Base-by-base conservation (phyloP, 1,139 yeast species). In the Nematodospora anomalae region DNA sequence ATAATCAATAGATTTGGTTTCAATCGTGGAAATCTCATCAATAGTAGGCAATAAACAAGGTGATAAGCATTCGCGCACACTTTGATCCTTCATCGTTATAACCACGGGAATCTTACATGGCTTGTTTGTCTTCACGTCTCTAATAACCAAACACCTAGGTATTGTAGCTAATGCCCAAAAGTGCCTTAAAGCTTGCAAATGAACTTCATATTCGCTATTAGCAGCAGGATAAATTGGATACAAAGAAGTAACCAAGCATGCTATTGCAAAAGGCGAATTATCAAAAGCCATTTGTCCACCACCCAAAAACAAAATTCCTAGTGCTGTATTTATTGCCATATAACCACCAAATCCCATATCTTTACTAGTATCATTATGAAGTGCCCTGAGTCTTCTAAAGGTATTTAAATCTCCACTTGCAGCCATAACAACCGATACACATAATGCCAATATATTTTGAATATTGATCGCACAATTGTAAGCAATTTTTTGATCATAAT, bases 111-210 rank as follows among this genome's bases (percentile, higher is more conserved):
- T 67, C 35, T 74, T 69, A 55, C 47, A 64, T 1, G 86, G 78
- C 35, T 67, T 69, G 11, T 68, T 75, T 0, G 83, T 74, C 22
- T 71, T 76, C 11, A 82, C 81, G 53, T 90, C 90, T 40, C 92
- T 69, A 1, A 85, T 74, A 8, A 86, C 74, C 11, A 92, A 62
- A 56, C 97, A 89, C 40, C 97, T 65, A 1, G 86, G 83, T 47
- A 83, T 92, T 6, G 85, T 83, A 0, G 95, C 78, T 44, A 92
- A 63, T 0, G 90, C 85, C 97, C 98, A 94, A 46, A 94, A 83
- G 57, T 89, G 95, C 33, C 96, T 71, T 31, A 90, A 65, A 1
- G 95, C 96, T 56, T 89, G 96, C 37, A 92, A 62, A 53, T 86
- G 88, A 11, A 83, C 76, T 38, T 76, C 80, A 39, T 66, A 62